Base-by-base conservation (phyloP, 2,329 filamentous ascomycete species). In the Colletotrichum endophyticum region DNA sequence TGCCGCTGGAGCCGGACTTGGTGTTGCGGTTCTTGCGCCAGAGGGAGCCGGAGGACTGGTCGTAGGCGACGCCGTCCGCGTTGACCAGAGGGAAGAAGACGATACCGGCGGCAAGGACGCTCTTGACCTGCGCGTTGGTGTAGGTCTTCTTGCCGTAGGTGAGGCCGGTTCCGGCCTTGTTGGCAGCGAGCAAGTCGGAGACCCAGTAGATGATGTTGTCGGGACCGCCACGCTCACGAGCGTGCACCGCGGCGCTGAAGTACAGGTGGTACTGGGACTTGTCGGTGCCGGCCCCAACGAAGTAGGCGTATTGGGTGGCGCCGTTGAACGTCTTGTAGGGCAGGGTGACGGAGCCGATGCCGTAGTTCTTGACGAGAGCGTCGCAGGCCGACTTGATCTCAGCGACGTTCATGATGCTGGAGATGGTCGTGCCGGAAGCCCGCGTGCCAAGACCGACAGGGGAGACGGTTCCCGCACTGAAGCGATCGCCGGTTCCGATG, bases 171-270 rank as follows among this genome's bases (percentile, higher is more conserved):
- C 86, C 85, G 39, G 86, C 83, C 79, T 88, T 86, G 78, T 88
- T 85, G 22, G 91, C 91, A 63, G 87, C 86, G 5, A 92, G 85
- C 6, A 92, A 84, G 79, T 92, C 91, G 0, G 89, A 84, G 34
- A 92, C 84, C 83, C 91, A 92, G 84, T 91, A 91, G 59, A 92
- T 82, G 16, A 92, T 84, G 75, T 89, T 86, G 79, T 92, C 91
- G 0, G 90, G 86, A 0, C 87, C 89, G 30, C 90, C 91, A 12
- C 91, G 88, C 82, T 92, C 91, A 28, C 91, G 89, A 11, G 91
- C 89, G 79, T 92, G 91, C 63, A 92, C 87, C 30, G 85, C 89
- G 57, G 87, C 87, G 75, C 88, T 88, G 73, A 92, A 82, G 80
- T 89, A 90, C 32, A 91, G 86, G 44, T 87, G 85, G 79, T 89